Base-by-base conservation (phyloP, 495 filamentous ascomycete genomes). In the Daldinia bambusicola region DNA sequence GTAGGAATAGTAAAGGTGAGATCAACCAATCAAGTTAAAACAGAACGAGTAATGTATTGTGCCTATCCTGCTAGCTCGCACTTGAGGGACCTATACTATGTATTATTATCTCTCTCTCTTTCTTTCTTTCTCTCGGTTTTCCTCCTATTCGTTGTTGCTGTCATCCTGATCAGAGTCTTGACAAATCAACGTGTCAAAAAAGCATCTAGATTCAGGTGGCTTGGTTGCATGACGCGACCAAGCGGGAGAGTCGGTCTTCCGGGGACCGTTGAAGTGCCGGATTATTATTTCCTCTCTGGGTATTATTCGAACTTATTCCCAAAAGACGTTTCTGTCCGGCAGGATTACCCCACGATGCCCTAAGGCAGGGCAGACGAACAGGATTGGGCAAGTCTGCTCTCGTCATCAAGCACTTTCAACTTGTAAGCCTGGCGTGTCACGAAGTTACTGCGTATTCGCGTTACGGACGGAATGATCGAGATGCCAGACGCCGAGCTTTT, bases 171-270 rank as follows among this genome's bases (percentile, higher is more conserved):
- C 9, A 10, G 34, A 36, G 34, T 36, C 34, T 36, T 36, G 34
- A 36, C 34, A 36, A 36, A 36, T 36, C 34, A 36, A 36, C 9
- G 34, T 2, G 16, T 48, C 12, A 8, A 5, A 36, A 36, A 36
- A 36, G 34, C 34, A 36, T 48, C 43, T 22, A 48, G 43, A 22
- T 12, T 20, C 1, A 48, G 22, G 18, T 48, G 50, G 30, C 50
- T 53, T 53, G 50, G 2, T 53, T 60, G 45, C 48, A 64, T 61
- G 61, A 61, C 55, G 61, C 55, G 59, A 18, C 51, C 37, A 45
- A 61, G 43, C 56, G 57, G 68, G 34, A 48, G 51, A 20, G 31
- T 71, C 68, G 68, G 68, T 57, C 32, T 2, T 60, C 61, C 40
- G 63, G 36, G 37, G 32, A 22, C 61, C 68, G 67, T 61, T 10